Percentiles rank a stretch among this genome's conserved stretches.
Evolutionary conservation across 805 yeast genomes (phyloP).

Genomic region (Metschnikowia dekortorum): DNA sequence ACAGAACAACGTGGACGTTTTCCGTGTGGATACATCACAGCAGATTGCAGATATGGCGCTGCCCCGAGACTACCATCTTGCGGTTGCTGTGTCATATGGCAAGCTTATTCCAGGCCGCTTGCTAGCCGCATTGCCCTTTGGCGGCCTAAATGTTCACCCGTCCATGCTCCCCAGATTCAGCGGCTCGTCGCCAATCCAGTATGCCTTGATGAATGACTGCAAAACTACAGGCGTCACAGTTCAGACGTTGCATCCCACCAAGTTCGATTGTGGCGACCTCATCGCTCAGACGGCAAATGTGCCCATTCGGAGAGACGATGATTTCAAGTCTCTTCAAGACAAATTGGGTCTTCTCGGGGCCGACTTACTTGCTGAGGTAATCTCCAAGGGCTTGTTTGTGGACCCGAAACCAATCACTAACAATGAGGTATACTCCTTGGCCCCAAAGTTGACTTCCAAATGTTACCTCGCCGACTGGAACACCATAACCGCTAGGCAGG

Average conservation of each 20-base stretch:
- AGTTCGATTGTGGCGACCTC: conserved; percentile 77
- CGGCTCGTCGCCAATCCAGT: conserved; percentile 89
- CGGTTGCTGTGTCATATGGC: conserved; percentile 93
- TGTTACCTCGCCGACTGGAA: conserved; percentile 49
- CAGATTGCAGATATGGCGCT: conserved; percentile 12
- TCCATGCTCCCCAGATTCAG: conserved; percentile 76
- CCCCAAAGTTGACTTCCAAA: conserved; percentile 48
- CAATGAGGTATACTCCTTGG: conserved; percentile 43
- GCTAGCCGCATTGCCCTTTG: conserved; percentile 44
- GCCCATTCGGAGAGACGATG: conserved; percentile 40
- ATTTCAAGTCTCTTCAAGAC: conserved; percentile 41
- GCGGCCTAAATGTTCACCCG: conserved; percentile 91
- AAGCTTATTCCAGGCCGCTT: conserved; percentile 65
- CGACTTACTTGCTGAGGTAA: conserved; percentile 42
- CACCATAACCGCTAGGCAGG: conserved; percentile 26
- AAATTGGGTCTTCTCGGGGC: conserved; percentile 64
- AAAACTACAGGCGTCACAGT: conserved; percentile 74
- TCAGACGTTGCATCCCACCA: conserved; percentile 84
- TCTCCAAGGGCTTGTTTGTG: conserved; percentile 32
- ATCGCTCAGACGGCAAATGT: conserved; percentile 52
- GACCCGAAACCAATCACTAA: not conserved
- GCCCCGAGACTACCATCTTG: conserved; percentile 46
- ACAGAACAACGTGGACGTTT: conserved; percentile 28
- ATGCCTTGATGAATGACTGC: conserved; percentile 65
- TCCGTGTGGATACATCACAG: conserved; percentile 47